Percentiles rank a stretch among this genome's conserved stretches.
phyloP scores from a whole-genome alignment of 2,329 filamentous ascomycete species.

The Beauveria medogensis region DNA sequence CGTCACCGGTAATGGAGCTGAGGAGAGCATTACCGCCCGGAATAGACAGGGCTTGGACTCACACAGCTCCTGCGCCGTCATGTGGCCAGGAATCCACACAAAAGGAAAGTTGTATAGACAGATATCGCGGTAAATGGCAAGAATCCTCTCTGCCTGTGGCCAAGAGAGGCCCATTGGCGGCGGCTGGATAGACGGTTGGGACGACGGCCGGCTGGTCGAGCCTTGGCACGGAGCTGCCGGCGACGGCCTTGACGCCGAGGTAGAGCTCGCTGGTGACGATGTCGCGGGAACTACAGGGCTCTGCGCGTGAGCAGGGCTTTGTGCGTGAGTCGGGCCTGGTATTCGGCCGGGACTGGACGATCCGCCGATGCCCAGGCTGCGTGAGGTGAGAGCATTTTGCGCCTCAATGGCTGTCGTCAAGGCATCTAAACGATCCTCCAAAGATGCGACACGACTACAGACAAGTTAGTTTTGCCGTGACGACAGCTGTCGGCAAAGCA shows the following conservation, averaged over 20 bases:
- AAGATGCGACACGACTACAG: conserved; percentile 18
- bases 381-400: conserved; percentile 8
- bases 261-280: conserved; percentile 11
- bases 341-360: neutral
- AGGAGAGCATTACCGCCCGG: conserved; percentile 30
- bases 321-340: neutral
- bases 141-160: conserved; percentile 27
- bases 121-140: conserved; percentile 25
- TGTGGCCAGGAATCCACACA: conserved; percentile 23
- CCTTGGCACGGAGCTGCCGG: conserved; percentile 2
- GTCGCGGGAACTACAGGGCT: neutral
- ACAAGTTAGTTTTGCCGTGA: neutral
- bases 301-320: neutral
- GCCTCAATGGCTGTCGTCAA: conserved; percentile 12
- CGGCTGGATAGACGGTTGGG: neutral
- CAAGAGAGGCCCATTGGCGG: conserved; percentile 31
- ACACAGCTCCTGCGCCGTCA: conserved; percentile 23
- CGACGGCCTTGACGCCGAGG: neutral
- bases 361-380: neutral
- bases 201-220: conserved; percentile 3
- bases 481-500: neutral
- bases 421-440: conserved; percentile 19
- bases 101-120: conserved; percentile 32
- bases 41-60: conserved; percentile 31
- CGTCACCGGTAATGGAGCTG: conserved; percentile 21